Percentiles rank a stretch among this genome's conserved stretches.
phyloP scores from a whole-genome alignment of 768 basidiomycete genomes.

The Naganishia friedmannii region DNA sequence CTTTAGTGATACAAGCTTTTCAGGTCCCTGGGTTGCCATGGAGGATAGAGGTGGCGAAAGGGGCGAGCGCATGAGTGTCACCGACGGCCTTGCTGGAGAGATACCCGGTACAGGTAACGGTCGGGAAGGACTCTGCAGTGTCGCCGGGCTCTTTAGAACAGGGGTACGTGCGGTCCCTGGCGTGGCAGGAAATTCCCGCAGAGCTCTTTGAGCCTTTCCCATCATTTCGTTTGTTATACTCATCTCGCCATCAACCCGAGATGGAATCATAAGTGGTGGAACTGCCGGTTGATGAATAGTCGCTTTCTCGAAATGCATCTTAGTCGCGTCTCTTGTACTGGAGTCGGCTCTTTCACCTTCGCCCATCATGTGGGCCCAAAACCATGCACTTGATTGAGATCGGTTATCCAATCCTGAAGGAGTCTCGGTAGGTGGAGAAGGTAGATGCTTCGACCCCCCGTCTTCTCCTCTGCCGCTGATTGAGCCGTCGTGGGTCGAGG shows the following conservation, averaged over 20 bases:
- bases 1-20: no score
- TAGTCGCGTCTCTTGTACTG: background rate
- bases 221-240: no score
- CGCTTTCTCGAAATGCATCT: background rate
- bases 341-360: background rate
- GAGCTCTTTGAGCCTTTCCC: background rate
- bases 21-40: background rate
- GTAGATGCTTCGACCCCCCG: background rate
- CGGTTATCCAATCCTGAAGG: background rate
- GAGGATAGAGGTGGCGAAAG: background rate
- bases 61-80: background rate
- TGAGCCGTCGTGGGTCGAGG: background rate
- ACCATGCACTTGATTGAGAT: background rate
- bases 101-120: background rate
- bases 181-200: background rate
- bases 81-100: background rate
- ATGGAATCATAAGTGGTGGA: background rate
- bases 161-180: background rate
- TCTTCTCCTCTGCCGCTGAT: background rate
- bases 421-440: background rate
- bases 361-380: background rate
- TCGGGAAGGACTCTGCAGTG: background rate
- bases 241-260: no score
- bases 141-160: background rate
- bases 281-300: background rate